Evolutionary conservation across 805 yeast genomes (phyloP), one percentile per base, ranked within the genome.

Genomic region (Ogataea methylovora): DNA sequence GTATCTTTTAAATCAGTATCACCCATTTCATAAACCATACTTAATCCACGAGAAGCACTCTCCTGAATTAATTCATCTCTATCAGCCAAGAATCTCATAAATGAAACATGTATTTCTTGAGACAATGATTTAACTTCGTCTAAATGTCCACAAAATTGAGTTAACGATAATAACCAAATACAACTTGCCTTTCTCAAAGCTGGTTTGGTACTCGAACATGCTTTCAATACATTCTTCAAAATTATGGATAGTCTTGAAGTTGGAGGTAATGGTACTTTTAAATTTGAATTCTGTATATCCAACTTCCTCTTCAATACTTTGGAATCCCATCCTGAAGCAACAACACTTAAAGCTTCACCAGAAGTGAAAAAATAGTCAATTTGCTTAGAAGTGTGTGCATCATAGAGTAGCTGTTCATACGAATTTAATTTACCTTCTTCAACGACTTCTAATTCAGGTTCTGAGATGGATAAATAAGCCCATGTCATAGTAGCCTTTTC

Each of bases 41-140:
- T 76, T 34, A 90, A 65, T 3, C 97, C 98, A 44, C 94, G 68
- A 0, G 95, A 78, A 0, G 97, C 96, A 10, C 92, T 73, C 40
- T 90, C 97, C 51, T 90, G 97, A n/a, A 87, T 66, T 14, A 87
- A 57, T 21, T 88, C 96, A 51, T 90, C 96, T 33, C 79, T 64
- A 42, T 83, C 92, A 0, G 84, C 77, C 36, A 90, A 63, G 49
- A 84, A 84, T 39, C 71, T 69, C 83, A 86, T 76, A 47, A 90
- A 88, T 1, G 81, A 61, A 4, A 71, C 50, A 52, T 90, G 96
- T 28, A 87, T 74, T 17, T 71, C 71, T n/a, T 73, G 60, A 0
- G 85, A 64, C 4, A 58, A 60, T 0, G 49, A 57, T 17, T 49
- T 48, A 0, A 81, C 54, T 0, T 51, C 48, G 1, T 59, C 47